Evolutionary conservation across 2,329 filamentous ascomycete genomes (phyloP), one percentile per base, ranked within the genome.

Genomic region (Ascochyta fabae): DNA sequence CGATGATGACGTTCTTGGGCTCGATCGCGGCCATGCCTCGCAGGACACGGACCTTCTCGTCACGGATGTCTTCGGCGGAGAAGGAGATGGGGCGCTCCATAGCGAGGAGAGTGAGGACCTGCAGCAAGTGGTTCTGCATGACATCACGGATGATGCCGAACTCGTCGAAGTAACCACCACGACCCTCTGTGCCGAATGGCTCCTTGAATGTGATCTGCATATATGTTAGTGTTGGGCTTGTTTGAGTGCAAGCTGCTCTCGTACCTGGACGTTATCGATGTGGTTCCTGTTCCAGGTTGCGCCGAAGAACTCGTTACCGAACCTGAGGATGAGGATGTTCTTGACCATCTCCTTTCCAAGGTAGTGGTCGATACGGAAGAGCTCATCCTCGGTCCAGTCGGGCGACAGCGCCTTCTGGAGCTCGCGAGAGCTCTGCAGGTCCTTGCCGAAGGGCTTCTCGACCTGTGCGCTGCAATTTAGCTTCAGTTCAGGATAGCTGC

Each of bases 281-380:
- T 98, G 94, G 78, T 97, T 93, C 67, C 95, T 88, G 84, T 98
- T 99, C 95, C 95, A 99, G 56, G 94, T 99, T 39, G 95, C 94
- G 65, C 93, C 93, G 69, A 99, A 91, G 85, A 99, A 99, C 67
- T 96, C 93, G 83, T 99, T 99, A 69, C 95, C 96, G 75, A 99
- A 99, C 75, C 96, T 87, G 66, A 99, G 86, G 68, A 99, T 97
- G 65, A 99, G 85, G 67, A 99, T 96, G 81, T 99, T 99, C 88
- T 99, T 99, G 72, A 99, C 95, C 95, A 99, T 99, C 81, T 99
- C 95, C 85, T 99, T 99, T 71, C 96, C 96, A 43, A 99, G 87
- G 79, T 99, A 99, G 82, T 99, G 95, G 78, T 99, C 95, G 72
- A 99, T 99, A 74, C 95, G 92, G 88, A 96, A 99, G 66, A 99